These are phyloP conservation scores for Zymoseptoria crescenta DNA, from an alignment of 2,329 filamentous ascomycete genomes.

Conservation along the genomic window DNA sequence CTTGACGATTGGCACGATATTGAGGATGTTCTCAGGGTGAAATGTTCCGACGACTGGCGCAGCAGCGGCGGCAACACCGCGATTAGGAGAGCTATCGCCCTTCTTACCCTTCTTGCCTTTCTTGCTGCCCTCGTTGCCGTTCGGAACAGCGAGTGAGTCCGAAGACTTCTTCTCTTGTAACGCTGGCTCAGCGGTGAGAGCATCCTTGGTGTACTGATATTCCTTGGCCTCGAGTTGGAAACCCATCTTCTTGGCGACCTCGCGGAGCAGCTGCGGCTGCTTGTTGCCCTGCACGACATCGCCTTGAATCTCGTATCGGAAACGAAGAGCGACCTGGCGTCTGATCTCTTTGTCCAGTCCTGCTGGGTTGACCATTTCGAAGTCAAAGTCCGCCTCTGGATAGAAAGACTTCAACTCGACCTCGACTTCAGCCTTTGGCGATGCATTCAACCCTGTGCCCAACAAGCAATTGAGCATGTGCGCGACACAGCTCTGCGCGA, in stretches of 20 bases:
- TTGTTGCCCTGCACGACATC: conserved; percentile 62
- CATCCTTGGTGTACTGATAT: conserved; percentile 56
- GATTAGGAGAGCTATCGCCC: conserved; percentile 41
- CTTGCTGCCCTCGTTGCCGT: conserved; percentile 28
- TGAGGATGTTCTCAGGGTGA: conserved; percentile 74
- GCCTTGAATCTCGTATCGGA: conserved; percentile 63
- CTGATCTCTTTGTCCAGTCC: conserved; percentile 62
- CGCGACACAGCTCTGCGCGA: conserved; percentile 70
- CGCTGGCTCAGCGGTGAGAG: conserved; percentile 10
- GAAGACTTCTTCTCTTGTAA: conserved; percentile 23
- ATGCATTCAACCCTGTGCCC: conserved; percentile 65
- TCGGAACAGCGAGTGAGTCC: conserved; percentile 27
- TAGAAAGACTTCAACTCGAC: conserved; percentile 67
- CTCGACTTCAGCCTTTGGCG: conserved; percentile 72
- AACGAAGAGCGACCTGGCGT: conserved; percentile 64
- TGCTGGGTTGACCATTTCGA: conserved; percentile 69
- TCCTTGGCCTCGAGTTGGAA: conserved; percentile 76
- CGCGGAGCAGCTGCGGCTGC: conserved; percentile 77
- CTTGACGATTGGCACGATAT: conserved; percentile 90
- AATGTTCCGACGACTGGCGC: conserved; percentile 56
- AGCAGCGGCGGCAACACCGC: conserved; percentile 34
- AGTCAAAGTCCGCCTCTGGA: conserved; percentile 71
- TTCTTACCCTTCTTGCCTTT: conserved; percentile 55
- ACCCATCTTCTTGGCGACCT: conserved; percentile 81
- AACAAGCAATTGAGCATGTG: conserved; percentile 93